phyloP scores from a whole-genome alignment of 495 filamentous ascomycete genomes.

The Rostrohypoxylon terebratum region DNA sequence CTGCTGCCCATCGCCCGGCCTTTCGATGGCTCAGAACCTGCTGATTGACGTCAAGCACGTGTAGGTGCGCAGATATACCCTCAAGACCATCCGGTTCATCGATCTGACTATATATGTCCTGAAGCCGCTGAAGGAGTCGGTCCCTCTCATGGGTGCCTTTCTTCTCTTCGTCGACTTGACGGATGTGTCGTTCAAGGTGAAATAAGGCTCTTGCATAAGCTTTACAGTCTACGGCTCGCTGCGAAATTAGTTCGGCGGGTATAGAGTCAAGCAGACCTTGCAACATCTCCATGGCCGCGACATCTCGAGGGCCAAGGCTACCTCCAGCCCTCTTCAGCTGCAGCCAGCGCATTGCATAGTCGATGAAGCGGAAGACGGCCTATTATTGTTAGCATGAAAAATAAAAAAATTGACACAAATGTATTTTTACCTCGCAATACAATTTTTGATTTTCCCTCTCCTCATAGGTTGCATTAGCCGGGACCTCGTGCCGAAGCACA shows the following conservation, averaged over 20 bases:
- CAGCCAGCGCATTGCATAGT: slow-evolving; percentile 91
- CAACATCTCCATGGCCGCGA: slow-evolving; percentile 51
- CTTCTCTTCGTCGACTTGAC: slow-evolving; percentile 54
- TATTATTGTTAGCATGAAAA: slow-evolving; percentile 50
- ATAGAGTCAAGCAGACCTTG: slow-evolving; percentile 68
- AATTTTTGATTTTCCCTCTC: slow-evolving; percentile 77
- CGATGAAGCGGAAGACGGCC: slow-evolving; percentile 90
- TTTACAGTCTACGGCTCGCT: slow-evolving; percentile 87
- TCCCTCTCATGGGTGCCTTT: slow-evolving; percentile 60
- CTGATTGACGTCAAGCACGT: slow-evolving; percentile 85
- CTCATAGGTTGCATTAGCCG: slow-evolving; percentile 62
- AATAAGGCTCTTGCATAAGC: slow-evolving; percentile 93
- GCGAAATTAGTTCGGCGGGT: slow-evolving; percentile 85
- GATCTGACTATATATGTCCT: slow-evolving; percentile 94
- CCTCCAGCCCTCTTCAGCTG: slow-evolving; percentile 73
- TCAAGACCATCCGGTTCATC: slow-evolving; percentile 98
- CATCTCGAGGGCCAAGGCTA: slow-evolving; percentile 53
- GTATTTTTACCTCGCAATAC: slow-evolving; percentile 79
- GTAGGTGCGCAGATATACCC: slow-evolving; percentile 87
- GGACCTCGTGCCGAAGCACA: slow-evolving; percentile 72
- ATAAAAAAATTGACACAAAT: not conserved
- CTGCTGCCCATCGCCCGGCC: slow-evolving; percentile 96
- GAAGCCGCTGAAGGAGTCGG: slow-evolving; percentile 76
- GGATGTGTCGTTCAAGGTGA: slow-evolving; percentile 92
- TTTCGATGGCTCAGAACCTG: slow-evolving; percentile 92